Percentiles rank a stretch among this genome's conserved stretches.
Conservation (phyloP, 2,329 filamentous ascomycete genomes). For the Delphinella strobiligena region DNA sequence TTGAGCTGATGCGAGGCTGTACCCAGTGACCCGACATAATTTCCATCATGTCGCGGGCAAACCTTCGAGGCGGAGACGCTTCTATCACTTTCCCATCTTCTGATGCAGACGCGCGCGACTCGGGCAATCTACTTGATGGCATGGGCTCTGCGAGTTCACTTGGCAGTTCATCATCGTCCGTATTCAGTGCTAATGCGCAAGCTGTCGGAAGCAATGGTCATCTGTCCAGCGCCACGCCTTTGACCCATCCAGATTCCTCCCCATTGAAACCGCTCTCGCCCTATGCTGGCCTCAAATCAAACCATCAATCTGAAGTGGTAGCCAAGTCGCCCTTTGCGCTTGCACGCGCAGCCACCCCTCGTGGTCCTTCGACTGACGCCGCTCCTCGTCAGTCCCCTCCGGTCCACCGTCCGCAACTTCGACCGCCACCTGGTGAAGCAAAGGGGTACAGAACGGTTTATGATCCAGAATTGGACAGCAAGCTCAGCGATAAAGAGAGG, state of each 20-base stretch:
- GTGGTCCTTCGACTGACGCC: slow-evolving; percentile 6
- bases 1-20: not conserved
- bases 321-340: slow-evolving; percentile 2
- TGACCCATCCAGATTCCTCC: slow-evolving; percentile 55
- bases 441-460: slow-evolving; percentile 49
- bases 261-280: slow-evolving; percentile 48
- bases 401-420: slow-evolving; percentile 33
- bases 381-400: slow-evolving; percentile 30
- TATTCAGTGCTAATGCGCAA: slow-evolving; percentile 48
- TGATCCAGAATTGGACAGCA: slow-evolving; percentile 51
- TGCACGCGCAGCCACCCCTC: slow-evolving; percentile 2
- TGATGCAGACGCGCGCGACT: slow-evolving; percentile 19
- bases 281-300: slow-evolving; percentile 13
- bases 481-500: slow-evolving; percentile 45
- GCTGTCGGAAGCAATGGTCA: slow-evolving; percentile 45
- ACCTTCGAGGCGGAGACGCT: slow-evolving; percentile 1
- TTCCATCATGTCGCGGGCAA: slow-evolving; percentile 6
- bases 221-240: slow-evolving; percentile 45
- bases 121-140: slow-evolving; percentile 56
- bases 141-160: slow-evolving; percentile 62
- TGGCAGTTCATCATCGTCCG: slow-evolving; percentile 57
- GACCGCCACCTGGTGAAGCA: slow-evolving; percentile 37
- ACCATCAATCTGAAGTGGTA: slow-evolving; percentile 10
- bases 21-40: not conserved
- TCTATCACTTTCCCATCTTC: slow-evolving; percentile 6